phyloP scores from a whole-genome alignment of 2,329 filamentous ascomycete genomes.

The Colletotrichum sublineola region DNA sequence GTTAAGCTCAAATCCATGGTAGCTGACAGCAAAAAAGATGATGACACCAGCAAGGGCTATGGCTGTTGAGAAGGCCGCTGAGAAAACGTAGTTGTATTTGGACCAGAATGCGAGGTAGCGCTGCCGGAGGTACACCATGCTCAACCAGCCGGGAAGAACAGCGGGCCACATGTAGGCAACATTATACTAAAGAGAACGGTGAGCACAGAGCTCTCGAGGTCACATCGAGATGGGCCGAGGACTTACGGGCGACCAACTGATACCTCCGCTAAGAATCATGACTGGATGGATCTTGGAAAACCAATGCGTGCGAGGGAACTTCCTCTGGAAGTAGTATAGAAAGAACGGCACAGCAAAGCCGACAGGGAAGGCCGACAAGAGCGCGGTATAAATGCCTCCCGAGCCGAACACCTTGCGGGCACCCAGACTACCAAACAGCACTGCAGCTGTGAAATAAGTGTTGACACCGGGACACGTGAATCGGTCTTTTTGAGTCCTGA shows the following conservation, averaged over 20 bases:
- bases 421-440: constrained; percentile 58
- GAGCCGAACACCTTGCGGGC: constrained; percentile 54
- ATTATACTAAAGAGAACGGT: constrained; percentile 49
- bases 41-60: constrained; percentile 51
- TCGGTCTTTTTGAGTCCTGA: constrained; percentile 43
- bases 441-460: constrained; percentile 54
- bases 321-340: constrained; percentile 51
- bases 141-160: constrained; percentile 57
- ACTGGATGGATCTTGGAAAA: constrained; percentile 57
- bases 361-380: constrained; percentile 53
- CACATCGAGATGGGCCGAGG: too few species aligned
- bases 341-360: constrained; percentile 51
- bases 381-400: constrained; percentile 52
- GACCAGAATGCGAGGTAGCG: constrained; percentile 54
- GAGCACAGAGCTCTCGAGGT: background rate
- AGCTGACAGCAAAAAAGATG: constrained; percentile 50
- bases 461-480: constrained; percentile 50
- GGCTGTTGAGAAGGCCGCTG: constrained; percentile 49
- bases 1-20: constrained; percentile 44
- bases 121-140: constrained; percentile 58
- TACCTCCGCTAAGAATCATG: constrained; percentile 53
- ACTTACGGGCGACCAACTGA: constrained; percentile 50
- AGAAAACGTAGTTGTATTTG: constrained; percentile 54
- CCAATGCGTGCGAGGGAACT: constrained; percentile 50
- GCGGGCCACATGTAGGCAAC: constrained; percentile 59